A percentile compares a stretch with the other conserved stretches of the same genome.
phyloP scores from a whole-genome alignment of 805 yeast genomes.

The Saturnispora kantuleensis region DNA sequence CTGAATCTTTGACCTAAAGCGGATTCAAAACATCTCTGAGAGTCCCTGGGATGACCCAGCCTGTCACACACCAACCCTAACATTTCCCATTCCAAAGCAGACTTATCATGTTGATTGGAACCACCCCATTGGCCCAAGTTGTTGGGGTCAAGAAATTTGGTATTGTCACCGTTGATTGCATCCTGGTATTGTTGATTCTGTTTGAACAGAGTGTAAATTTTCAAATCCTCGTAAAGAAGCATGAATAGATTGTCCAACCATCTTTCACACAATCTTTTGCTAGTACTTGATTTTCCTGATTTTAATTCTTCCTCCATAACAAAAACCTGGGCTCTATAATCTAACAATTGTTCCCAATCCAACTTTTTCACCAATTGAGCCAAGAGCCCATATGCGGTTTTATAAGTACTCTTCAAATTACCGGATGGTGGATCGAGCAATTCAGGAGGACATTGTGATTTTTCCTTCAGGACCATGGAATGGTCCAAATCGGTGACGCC shows the following conservation, averaged over 20 bases:
- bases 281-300: conserved; percentile 26
- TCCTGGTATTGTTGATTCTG: conserved; percentile 3
- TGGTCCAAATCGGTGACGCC: conserved; percentile 63
- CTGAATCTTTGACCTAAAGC: conserved; percentile 72
- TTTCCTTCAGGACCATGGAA: conserved; percentile 55
- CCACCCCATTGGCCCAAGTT: conserved; percentile 9
- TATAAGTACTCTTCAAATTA: conserved; percentile 49
- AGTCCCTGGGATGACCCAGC: conserved; percentile 78
- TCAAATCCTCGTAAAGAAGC: conserved; percentile 61
- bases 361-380: conserved; percentile 55
- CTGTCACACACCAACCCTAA: conserved; percentile 80
- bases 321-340: conserved; percentile 51
- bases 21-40: conserved; percentile 69
- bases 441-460: conserved; percentile 42
- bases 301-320: conserved; percentile 61
- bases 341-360: conserved; percentile 64
- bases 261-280: conserved; percentile 59
- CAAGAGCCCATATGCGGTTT: conserved; percentile 47
- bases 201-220: conserved; percentile 77
- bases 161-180: neutral
- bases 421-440: conserved; percentile 60
- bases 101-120: conserved; percentile 34
- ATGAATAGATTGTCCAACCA: conserved; percentile 66
- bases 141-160: neutral
- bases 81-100: conserved; percentile 65